Evolutionary conservation across 2,329 filamentous ascomycete species (phyloP).

Genomic region (Penicillium expansum): DNA sequence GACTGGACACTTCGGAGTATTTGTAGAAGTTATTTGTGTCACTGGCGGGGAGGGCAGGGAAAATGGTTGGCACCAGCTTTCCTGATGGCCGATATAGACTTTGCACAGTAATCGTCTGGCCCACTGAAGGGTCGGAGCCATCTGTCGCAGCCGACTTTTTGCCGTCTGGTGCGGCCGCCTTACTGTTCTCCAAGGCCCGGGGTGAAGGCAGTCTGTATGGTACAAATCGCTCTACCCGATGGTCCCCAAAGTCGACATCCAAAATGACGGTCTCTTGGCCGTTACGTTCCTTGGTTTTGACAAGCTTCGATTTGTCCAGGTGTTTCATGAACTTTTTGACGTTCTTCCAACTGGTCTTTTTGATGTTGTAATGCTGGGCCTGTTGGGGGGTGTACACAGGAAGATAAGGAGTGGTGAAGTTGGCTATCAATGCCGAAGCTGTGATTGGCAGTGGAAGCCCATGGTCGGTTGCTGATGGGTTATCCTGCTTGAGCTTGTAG

Average conservation of each 20-base stretch:
- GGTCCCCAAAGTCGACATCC: conserved; percentile 63
- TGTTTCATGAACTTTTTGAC: conserved; percentile 68
- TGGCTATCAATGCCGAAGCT: conserved; percentile 62
- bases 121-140: conserved; percentile 42
- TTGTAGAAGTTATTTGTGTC: conserved; percentile 58
- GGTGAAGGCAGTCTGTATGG: conserved; percentile 63
- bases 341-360: conserved; percentile 69
- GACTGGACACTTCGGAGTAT: conserved; percentile 56
- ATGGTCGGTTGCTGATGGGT: conserved; percentile 51
- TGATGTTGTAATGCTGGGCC: conserved; percentile 61
- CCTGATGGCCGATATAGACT: conserved; percentile 57
- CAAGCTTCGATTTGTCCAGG: conserved; percentile 61
- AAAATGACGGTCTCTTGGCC: conserved; percentile 63
- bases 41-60: conserved; percentile 46
- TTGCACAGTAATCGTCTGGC: conserved; percentile 48
- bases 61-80: conserved; percentile 57
- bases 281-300: conserved; percentile 64
- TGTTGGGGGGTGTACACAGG: conserved; percentile 57
- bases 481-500: conserved; percentile 57
- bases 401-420: conserved; percentile 64
- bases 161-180: conserved; percentile 27
- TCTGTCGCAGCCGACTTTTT: conserved; percentile 28
- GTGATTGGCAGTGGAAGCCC: conserved; percentile 62
- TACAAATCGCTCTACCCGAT: conserved; percentile 53
- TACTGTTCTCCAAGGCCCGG: conserved; percentile 46